Conservation (phyloP, 768 basidiomycete species). For the Fomitopsis pulvina region DNA sequence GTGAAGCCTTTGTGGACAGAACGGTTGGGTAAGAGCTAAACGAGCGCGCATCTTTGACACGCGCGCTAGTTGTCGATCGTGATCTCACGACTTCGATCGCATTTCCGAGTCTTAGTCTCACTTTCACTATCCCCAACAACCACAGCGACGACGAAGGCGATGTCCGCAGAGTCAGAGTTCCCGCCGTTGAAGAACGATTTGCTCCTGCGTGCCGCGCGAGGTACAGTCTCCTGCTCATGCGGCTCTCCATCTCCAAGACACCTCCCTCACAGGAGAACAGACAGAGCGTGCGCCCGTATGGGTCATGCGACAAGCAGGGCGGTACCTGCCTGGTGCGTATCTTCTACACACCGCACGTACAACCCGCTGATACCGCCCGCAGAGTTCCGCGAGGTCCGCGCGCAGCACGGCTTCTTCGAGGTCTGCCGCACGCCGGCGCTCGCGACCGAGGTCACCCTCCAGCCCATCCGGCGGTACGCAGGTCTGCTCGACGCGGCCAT, state of each 20-base stretch:
- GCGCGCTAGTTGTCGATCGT: no score
- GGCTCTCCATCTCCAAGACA: neutral
- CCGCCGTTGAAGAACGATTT: slow-evolving; percentile 84
- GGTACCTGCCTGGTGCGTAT: slow-evolving; percentile 81
- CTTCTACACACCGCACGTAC: slow-evolving; percentile 2
- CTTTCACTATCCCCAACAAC: no score
- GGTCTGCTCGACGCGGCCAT: slow-evolving; percentile 92
- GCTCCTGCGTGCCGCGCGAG: slow-evolving; percentile 79
- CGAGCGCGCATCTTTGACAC: no score
- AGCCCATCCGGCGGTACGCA: slow-evolving; percentile 85
- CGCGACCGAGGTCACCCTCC: slow-evolving; percentile 84
- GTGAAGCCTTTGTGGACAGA: neutral
- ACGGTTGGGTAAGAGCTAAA: no score
- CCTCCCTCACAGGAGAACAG: slow-evolving; percentile 52
- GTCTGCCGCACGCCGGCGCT: slow-evolving; percentile 89
- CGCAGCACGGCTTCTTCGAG: slow-evolving; percentile 89
- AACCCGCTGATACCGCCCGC: neutral
- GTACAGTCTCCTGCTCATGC: slow-evolving; percentile 29
- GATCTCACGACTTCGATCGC: no score
- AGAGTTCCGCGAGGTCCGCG: slow-evolving; percentile 85
- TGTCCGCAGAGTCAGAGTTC: no score
- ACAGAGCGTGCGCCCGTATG: slow-evolving; percentile 94
- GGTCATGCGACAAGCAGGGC: slow-evolving; percentile 97
- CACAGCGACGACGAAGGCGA: slow-evolving; percentile 25
- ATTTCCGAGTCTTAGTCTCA: no score